These are phyloP conservation scores for Ophiostoma fasciatum DNA, from an alignment of 2,329 filamentous ascomycete genomes.

Conservation along the genomic window DNA sequence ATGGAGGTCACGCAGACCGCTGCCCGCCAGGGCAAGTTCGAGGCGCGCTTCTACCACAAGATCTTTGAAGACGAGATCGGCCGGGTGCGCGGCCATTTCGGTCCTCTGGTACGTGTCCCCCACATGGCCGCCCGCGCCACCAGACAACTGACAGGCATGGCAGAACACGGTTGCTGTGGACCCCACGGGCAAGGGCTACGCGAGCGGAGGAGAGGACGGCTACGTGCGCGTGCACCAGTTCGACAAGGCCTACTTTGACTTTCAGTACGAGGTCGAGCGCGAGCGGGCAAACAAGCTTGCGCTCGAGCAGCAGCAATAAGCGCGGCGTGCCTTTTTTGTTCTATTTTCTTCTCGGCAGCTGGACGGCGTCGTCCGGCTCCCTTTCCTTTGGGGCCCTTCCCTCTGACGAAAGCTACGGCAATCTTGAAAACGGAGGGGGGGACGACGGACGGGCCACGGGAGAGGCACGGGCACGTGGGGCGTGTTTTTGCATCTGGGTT, in stretches of 20 bases:
- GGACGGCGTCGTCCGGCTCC: too few species aligned
- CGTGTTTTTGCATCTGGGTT: slow-evolving; percentile 2
- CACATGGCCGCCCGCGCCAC: background rate
- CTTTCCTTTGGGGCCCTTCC: too few species aligned
- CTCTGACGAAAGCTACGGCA: too few species aligned
- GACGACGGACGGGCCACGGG: background rate
- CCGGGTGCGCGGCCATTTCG: slow-evolving; percentile 92
- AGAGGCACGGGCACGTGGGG: slow-evolving; percentile 1
- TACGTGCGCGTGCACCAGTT: slow-evolving; percentile 98
- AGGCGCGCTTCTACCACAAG: slow-evolving; percentile 99
- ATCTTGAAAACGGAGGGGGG: background rate
- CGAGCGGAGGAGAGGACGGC: slow-evolving; percentile 91
- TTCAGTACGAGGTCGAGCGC: slow-evolving; percentile 95
- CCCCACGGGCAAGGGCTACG: slow-evolving; percentile 83
- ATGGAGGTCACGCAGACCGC: slow-evolving; percentile 97
- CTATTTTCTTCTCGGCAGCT: background rate
- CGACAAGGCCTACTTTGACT: slow-evolving; percentile 97
- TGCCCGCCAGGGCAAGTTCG: slow-evolving; percentile 94
- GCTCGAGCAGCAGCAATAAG: slow-evolving; percentile 8
- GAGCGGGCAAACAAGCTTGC: slow-evolving; percentile 43
- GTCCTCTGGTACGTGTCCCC: slow-evolving; percentile 45
- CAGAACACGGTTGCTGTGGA: slow-evolving; percentile 87
- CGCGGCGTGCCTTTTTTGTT: background rate
- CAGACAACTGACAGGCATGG: background rate
- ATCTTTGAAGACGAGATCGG: slow-evolving; percentile 98